Evolutionary conservation across 768 basidiomycete species (phyloP).

Genomic region (Pulveroboletus sp.): DNA sequence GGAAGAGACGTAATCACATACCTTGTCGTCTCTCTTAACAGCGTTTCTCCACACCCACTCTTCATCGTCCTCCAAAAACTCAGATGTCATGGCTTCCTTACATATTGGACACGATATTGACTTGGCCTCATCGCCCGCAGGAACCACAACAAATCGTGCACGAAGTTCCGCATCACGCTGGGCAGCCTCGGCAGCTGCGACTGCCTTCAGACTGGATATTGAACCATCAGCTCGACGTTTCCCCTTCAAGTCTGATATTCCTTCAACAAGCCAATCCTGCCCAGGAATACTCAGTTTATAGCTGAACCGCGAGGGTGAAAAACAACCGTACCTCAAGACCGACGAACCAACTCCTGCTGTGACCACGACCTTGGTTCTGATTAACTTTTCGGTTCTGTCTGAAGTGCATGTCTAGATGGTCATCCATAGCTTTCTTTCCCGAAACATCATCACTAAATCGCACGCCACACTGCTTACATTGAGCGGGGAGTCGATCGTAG

Average conservation of each 20-base stretch:
- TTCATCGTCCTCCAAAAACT: constrained; percentile 93
- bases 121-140: constrained; percentile 84
- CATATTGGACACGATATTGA: constrained; percentile 89
- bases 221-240: constrained; percentile 59
- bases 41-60: constrained; percentile 99
- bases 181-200: constrained; percentile 58
- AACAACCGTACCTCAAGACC: constrained; percentile 62
- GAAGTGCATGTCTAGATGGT: constrained; percentile 96
- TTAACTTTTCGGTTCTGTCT: constrained; percentile 82
- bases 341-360: constrained; percentile 88
- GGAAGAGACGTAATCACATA: constrained; percentile 35
- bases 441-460: constrained; percentile 71
- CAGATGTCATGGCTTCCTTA: constrained; percentile 88
- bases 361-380: constrained; percentile 76
- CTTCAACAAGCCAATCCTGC: constrained; percentile 88
- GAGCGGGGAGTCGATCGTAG: constrained; percentile 68
- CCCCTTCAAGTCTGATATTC: constrained; percentile 56
- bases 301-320: background rate
- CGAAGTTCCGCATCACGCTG: constrained; percentile 74
- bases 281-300: constrained; percentile 10
- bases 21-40: constrained; percentile 75
- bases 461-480: constrained; percentile 92
- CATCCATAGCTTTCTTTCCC: constrained; percentile 76
- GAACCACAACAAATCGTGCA: constrained; percentile 80
- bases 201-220: constrained; percentile 51